Base-by-base conservation (phyloP, 1,284 basidiomycete genomes). In the Rhodotorula sp. region DNA sequence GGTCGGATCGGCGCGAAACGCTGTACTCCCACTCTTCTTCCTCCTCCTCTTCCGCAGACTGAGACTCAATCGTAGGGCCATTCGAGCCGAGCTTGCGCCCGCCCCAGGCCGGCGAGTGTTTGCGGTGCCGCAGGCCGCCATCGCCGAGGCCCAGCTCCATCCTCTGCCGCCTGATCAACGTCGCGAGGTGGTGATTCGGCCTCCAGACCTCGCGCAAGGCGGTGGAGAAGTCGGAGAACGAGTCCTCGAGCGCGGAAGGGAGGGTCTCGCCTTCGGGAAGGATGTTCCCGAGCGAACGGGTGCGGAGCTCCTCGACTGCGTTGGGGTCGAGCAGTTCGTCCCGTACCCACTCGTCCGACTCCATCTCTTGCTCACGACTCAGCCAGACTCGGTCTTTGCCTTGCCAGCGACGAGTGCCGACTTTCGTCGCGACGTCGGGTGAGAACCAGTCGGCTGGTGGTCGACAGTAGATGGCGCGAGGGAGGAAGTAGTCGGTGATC, bases 131-230 rank as follows among this genome's bases (percentile, higher is more conserved):
- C 18, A 74, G 37, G 16, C 59, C 68, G 22, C 70, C 70, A 4
- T 62, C 71, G 7, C 73, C 73, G 5, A 74, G 60, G 0, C 73
- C 73, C 1, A 74, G 64, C 51, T 74, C 73, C 66, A 74, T 72
- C 24, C 73, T 30, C 51, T 72, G 71, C 30, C 65, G 66, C 8
- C 70, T 61, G 4, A 74, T 59, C 30, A 72, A 53, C 4, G 37
- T 47, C 0, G 68, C 61, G 15, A 74, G 64, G 59, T 74, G 68
- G 28, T 70, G 55, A 34, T 74, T 72, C n/a, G 73, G 73, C 47
- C 62, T 47, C 70, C 73, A 74, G 26, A 74, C 61, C 37, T 74
- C 73, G 28, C 65, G 70, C 30, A 67, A 18, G 10, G 55, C 70
- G 15, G 58, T 34, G 7, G 53, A 34, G 28, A 67, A 70, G 26